These are phyloP conservation scores for Mycocalia duriaeana DNA, from an alignment of 1,284 basidiomycete species.

Conservation along the genomic window DNA sequence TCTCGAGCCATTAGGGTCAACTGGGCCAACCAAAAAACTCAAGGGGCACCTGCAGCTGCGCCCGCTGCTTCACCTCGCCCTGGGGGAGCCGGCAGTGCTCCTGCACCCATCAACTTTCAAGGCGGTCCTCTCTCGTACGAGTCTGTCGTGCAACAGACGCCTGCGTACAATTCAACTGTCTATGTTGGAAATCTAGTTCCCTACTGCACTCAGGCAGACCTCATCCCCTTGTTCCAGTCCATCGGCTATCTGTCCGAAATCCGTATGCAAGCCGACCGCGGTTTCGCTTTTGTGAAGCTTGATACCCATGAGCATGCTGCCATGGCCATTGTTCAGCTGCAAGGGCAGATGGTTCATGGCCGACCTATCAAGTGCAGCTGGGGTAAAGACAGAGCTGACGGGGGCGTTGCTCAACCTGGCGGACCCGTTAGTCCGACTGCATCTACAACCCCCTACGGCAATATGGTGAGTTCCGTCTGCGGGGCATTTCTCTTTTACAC, in stretches of 20 bases:
- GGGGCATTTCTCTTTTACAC: neutral
- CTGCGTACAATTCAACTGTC: constrained; percentile 90
- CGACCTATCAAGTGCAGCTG: constrained; percentile 95
- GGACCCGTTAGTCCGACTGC: constrained; percentile 63
- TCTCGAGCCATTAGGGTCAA: constrained; percentile 97
- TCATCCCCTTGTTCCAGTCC: constrained; percentile 93
- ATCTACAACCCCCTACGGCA: constrained; percentile 64
- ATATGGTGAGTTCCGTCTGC: constrained; percentile 49
- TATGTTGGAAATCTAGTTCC: constrained; percentile 98
- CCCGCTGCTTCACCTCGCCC: constrained; percentile 38
- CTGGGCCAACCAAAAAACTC: constrained; percentile 99
- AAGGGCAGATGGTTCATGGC: constrained; percentile 93
- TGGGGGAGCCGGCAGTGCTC: constrained; percentile 54
- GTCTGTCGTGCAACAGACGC: constrained; percentile 82
- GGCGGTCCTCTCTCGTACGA: constrained; percentile 87
- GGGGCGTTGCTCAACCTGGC: constrained; percentile 49
- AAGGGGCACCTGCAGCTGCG: constrained; percentile 47
- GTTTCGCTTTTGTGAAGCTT: constrained; percentile 97
- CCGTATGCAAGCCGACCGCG: constrained; percentile 96
- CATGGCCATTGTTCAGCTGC: constrained; percentile 92
- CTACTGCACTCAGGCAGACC: constrained; percentile 90
- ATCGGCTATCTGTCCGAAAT: constrained; percentile 98
- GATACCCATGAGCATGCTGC: constrained; percentile 97
- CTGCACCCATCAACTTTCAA: constrained; percentile 81
- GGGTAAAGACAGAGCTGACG: constrained; percentile 91